Evolutionary conservation across 257 asterid species (phyloP).

Genomic region (Solanum ahanhuiri): DNA sequence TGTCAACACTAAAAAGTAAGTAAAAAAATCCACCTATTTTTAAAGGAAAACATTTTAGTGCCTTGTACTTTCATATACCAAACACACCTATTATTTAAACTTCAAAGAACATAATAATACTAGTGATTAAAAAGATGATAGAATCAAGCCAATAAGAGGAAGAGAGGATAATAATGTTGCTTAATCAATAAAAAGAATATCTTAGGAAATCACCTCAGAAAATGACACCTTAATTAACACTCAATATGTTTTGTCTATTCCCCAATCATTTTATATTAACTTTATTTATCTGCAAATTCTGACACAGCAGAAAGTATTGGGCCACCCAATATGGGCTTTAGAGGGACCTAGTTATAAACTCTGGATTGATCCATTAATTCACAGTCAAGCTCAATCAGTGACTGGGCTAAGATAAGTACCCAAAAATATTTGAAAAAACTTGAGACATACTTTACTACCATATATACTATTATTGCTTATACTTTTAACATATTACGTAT

Average conservation of each 20-base stretch:
- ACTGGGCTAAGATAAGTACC: not conserved
- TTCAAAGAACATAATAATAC: not conserved
- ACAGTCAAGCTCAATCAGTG: not conserved
- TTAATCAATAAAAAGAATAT: not conserved
- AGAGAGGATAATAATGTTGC: not conserved
- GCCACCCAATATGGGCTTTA: not conserved
- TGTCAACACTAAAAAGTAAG: not conserved
- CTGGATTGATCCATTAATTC: not conserved
- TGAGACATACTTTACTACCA: too few species aligned
- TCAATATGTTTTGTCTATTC: not conserved
- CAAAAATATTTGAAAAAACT: not conserved
- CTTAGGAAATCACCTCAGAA: not conserved
- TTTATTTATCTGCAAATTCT: not conserved
- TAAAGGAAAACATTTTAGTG: not conserved
- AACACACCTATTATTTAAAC: not conserved
- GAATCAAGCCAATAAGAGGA: not conserved
- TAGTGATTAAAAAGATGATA: not conserved
- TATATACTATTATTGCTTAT: too few species aligned
- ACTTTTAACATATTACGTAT: too few species aligned
- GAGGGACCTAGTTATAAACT: not conserved
- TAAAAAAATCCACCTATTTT: not conserved
- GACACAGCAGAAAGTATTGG: not conserved
- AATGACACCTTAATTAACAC: not conserved
- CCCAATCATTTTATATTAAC: not conserved
- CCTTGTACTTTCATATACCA: not conserved